Base-by-base conservation (phyloP, 2,329 filamentous ascomycete species). In the Fusarium pseudograminearum region DNA sequence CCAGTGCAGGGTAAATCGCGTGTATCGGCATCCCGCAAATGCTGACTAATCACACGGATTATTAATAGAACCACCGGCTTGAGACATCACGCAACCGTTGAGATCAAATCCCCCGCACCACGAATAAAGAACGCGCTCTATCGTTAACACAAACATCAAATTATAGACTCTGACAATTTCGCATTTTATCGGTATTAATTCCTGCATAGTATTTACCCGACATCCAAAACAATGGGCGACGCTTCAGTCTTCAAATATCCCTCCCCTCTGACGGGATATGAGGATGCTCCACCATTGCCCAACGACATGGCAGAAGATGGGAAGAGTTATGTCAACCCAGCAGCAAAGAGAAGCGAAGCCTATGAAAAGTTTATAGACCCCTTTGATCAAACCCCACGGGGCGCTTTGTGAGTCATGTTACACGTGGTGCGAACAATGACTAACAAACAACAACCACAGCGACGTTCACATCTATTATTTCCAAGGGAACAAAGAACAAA, bases 391-490 rank as follows among this genome's bases (percentile, higher is more conserved):
- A 89, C 86, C 4, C 78, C 76, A 3, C 85, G 88, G 8, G 92
- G 92, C 38, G 94, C 90, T 14, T 97, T 97, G 87, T 89, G 67
- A 78, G 85, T 81, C n/a, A n/a, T 6, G 3, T 12, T 10, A 3
- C 3, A n/a, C 0, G 3, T 11, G 0, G 8, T 22, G 1, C 2
- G 1, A 12, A 48, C 12, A 7, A 15, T 11, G 22, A 16, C 45
- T 72, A 18, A 65, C 44, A 20, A 20, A 9, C 7, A 15, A 65
- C 44, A 20, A 9, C 7, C 16, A 5, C 55, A 89, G 87, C 70
- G 94, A 97, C 76, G 80, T 97, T 18, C 94, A 97, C 79, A 90
- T 97, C 73, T 97, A 97, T 80, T 93, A 93, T 79, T 87, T 90
- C 68, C 87, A 90, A 75, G 84, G 82, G 45, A 90, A 90, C 65